These are phyloP conservation scores for Volvariella surrecta DNA, from an alignment of 1,284 basidiomycete species.

Conservation along the genomic window DNA sequence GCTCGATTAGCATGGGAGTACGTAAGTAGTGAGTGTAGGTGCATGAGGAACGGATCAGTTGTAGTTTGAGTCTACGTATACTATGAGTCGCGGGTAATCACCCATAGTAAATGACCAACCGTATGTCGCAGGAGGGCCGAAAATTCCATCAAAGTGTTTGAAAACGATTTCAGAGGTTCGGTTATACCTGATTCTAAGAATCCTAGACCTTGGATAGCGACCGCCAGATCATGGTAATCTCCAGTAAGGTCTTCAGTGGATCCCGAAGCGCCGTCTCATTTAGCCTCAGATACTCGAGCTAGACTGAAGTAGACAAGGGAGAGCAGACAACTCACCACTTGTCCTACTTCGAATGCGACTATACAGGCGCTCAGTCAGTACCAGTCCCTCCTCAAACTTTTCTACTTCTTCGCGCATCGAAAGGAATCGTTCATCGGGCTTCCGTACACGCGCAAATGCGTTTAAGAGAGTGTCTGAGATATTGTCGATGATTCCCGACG, in stretches of 20 bases:
- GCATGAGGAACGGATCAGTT: slow-evolving; percentile 81
- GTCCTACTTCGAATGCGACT: slow-evolving; percentile 67
- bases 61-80: slow-evolving; percentile 67
- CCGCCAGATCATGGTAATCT: slow-evolving; percentile 96
- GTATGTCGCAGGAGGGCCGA: slow-evolving; percentile 78
- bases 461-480: slow-evolving; percentile 94
- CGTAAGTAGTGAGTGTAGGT: slow-evolving; percentile 82
- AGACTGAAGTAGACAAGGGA: slow-evolving; percentile 17
- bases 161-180: slow-evolving; percentile 92
- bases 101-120: slow-evolving; percentile 27
- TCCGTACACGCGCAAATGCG: slow-evolving; percentile 89
- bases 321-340: slow-evolving; percentile 64
- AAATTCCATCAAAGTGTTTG: slow-evolving; percentile 90
- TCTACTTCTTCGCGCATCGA: slow-evolving; percentile 88
- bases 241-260: slow-evolving; percentile 84
- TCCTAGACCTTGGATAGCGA: slow-evolving; percentile 91
- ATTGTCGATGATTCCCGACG: slow-evolving; percentile 83
- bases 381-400: slow-evolving; percentile 89
- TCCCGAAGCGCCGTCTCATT: slow-evolving; percentile 72
- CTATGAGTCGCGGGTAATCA: slow-evolving; percentile 6
- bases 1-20: slow-evolving; percentile 88
- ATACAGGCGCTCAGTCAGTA: slow-evolving; percentile 75
- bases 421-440: slow-evolving; percentile 94
- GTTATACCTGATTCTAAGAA: slow-evolving; percentile 98
- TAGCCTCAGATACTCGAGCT: slow-evolving; percentile 57